Percentiles rank a stretch among this genome's conserved stretches.
phyloP scores from a whole-genome alignment of 2,329 filamentous ascomycete species.

The Xylariaceae sp. region DNA sequence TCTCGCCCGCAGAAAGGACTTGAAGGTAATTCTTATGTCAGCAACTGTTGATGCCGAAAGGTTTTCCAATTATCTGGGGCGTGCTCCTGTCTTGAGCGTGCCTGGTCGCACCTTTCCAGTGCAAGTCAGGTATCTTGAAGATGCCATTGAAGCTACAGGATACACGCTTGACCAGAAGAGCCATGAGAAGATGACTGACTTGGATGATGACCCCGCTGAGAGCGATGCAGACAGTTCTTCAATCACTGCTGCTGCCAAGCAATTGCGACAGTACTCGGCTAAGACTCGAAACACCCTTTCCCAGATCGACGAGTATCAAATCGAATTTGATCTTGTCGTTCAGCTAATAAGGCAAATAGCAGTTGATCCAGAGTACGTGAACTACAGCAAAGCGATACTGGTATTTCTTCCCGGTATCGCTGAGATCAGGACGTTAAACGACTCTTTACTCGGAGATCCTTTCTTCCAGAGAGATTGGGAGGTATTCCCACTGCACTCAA shows the following conservation, averaged over 20 bases:
- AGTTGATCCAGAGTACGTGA: slow-evolving; percentile 63
- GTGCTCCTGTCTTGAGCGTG: slow-evolving; percentile 85
- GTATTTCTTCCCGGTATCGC: slow-evolving; percentile 94
- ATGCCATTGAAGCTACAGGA: slow-evolving; percentile 85
- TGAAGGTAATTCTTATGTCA: slow-evolving; percentile 96
- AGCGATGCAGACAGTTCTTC: slow-evolving; percentile 55
- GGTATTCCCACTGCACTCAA: slow-evolving; percentile 88
- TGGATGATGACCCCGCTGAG: slow-evolving; percentile 63
- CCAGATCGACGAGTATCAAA: slow-evolving; percentile 85
- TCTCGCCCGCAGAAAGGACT: slow-evolving; percentile 72
- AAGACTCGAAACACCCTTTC: slow-evolving; percentile 75
- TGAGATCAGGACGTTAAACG: slow-evolving; percentile 87
- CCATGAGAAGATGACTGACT: slow-evolving; percentile 58
- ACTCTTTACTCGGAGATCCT: slow-evolving; percentile 77
- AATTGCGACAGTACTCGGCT: slow-evolving; percentile 72
- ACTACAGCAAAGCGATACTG: slow-evolving; percentile 88
- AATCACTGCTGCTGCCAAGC: slow-evolving; percentile 61
- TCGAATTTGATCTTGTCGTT: slow-evolving; percentile 85
- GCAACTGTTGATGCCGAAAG: slow-evolving; percentile 91
- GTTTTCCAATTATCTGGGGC: slow-evolving; percentile 86
- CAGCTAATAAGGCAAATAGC: slow-evolving; percentile 79
- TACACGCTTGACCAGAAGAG: slow-evolving; percentile 61
- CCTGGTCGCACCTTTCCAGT: slow-evolving; percentile 95
- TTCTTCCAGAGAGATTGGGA: slow-evolving; percentile 79
- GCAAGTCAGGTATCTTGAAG: slow-evolving; percentile 83